phyloP scores from a whole-genome alignment of 1,284 basidiomycete species.

The Sporisorium iseilematis-ciliati region DNA sequence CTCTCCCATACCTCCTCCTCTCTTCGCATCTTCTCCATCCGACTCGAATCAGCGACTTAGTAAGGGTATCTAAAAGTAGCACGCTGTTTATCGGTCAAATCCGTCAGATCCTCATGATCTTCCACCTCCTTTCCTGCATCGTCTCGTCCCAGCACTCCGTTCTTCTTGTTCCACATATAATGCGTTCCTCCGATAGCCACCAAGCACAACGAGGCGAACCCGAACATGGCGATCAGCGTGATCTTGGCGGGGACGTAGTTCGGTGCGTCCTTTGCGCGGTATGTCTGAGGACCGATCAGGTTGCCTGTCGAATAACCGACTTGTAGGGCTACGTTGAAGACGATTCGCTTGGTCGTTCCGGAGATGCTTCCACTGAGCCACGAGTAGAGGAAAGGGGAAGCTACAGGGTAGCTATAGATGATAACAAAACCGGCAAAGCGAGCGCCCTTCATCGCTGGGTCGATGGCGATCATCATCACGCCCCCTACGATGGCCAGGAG shows the following conservation, averaged over 20 bases:
- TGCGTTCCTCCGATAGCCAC: slow-evolving; percentile 48
- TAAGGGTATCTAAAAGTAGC: slow-evolving; percentile 66
- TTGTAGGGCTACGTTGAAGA: slow-evolving; percentile 60
- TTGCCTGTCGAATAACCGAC: slow-evolving; percentile 64
- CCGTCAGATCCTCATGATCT: slow-evolving; percentile 57
- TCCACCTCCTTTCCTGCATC: slow-evolving; percentile 13
- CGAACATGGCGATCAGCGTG: slow-evolving; percentile 63
- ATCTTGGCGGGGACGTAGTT: slow-evolving; percentile 64
- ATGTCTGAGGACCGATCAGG: slow-evolving; percentile 64
- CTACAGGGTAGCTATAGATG: slow-evolving; percentile 30
- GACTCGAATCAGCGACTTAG: slow-evolving; percentile 15
- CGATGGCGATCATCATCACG: slow-evolving; percentile 53
- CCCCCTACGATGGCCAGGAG: slow-evolving; percentile 58
- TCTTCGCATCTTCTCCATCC: background rate
- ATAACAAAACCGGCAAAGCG: slow-evolving; percentile 40
- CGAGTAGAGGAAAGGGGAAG: slow-evolving; percentile 48
- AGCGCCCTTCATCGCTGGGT: slow-evolving; percentile 22
- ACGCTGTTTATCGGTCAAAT: slow-evolving; percentile 67
- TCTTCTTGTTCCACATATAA: slow-evolving; percentile 58
- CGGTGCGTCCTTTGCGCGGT: slow-evolving; percentile 46
- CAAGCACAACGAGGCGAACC: slow-evolving; percentile 45
- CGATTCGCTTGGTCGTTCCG: slow-evolving; percentile 65
- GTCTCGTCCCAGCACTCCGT: slow-evolving; percentile 6
- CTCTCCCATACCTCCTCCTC: background rate
- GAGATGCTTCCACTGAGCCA: slow-evolving; percentile 50